These are phyloP conservation scores for Dendrostoma leiphaemia DNA, from an alignment of 2,329 filamentous ascomycete genomes.

Conservation along the genomic window DNA sequence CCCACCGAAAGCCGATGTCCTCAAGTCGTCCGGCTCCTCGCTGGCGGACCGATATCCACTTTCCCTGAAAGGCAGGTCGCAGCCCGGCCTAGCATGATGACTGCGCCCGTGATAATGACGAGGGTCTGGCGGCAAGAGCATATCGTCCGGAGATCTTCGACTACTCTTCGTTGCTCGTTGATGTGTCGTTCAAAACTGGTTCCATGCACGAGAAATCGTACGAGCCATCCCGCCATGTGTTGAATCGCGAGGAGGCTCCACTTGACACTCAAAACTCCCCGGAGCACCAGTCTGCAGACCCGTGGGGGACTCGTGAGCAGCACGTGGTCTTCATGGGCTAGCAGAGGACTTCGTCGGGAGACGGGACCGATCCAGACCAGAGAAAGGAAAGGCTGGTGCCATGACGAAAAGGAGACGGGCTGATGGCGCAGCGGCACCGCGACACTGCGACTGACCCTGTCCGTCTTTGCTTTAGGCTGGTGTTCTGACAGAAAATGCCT, in stretches of 20 bases:
- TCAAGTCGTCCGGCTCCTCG: background rate
- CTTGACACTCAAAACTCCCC: background rate
- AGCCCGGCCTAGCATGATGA: background rate
- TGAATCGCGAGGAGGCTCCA: background rate
- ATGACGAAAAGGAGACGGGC: background rate
- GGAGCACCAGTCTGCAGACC: no score
- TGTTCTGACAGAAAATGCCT: background rate
- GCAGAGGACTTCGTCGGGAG: background rate
- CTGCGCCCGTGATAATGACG: background rate
- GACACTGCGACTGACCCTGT: background rate
- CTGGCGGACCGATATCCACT: conserved; percentile 4
- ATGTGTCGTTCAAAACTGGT: background rate
- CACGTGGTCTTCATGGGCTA: background rate
- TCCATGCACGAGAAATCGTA: background rate
- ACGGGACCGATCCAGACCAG: background rate
- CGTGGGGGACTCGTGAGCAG: background rate
- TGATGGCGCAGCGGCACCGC: background rate
- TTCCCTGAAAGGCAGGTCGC: conserved; percentile 10
- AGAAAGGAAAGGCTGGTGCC: background rate
- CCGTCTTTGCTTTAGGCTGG: background rate
- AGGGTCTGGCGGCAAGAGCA: background rate
- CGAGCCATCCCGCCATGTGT: background rate
- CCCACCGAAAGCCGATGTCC: background rate
- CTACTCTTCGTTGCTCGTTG: no score
- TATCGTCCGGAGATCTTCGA: background rate